These are phyloP conservation scores for Beta vulgaris DNA, from an alignment of 148 eudicot species.

Conservation along the genomic window DNA sequence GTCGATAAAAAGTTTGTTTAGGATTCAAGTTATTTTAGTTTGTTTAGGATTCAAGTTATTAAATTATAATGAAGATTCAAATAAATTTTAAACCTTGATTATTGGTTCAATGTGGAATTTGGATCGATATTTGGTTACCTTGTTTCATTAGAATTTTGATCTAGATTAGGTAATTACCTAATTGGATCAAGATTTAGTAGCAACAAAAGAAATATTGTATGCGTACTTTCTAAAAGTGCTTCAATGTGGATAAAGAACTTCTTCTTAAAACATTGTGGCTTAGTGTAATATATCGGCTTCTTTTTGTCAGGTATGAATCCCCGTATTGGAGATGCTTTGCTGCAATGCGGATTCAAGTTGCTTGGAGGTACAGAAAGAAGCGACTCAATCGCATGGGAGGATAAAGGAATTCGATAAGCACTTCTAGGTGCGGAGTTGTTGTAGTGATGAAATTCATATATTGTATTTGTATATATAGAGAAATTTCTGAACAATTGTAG, in stretches of 20 bases:
- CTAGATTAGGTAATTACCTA: neutral
- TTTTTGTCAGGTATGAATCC: slow-evolving; percentile 54
- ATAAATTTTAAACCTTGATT: neutral
- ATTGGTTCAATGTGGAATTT: neutral
- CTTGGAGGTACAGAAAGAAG: slow-evolving; percentile 77
- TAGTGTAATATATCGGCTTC: neutral
- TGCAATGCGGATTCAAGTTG: slow-evolving; percentile 66
- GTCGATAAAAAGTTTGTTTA: no score
- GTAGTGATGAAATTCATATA: neutral
- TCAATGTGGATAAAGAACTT: neutral
- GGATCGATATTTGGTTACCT: neutral
- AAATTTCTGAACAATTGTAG: no score
- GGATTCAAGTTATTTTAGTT: no score
- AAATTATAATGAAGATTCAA: no score
- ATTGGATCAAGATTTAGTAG: no score
- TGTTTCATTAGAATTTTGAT: neutral
- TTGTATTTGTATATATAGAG: no score
- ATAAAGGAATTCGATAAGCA: neutral
- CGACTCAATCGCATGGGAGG: slow-evolving; percentile 31
- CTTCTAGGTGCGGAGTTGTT: neutral
- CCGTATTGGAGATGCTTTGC: slow-evolving; percentile 75
- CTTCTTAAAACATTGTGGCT: neutral
- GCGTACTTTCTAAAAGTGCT: neutral
- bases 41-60: no score
- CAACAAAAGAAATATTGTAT: neutral